Evolutionary conservation across 495 filamentous ascomycete genomes (phyloP).

Genomic region (Aspergillus biplanus): DNA sequence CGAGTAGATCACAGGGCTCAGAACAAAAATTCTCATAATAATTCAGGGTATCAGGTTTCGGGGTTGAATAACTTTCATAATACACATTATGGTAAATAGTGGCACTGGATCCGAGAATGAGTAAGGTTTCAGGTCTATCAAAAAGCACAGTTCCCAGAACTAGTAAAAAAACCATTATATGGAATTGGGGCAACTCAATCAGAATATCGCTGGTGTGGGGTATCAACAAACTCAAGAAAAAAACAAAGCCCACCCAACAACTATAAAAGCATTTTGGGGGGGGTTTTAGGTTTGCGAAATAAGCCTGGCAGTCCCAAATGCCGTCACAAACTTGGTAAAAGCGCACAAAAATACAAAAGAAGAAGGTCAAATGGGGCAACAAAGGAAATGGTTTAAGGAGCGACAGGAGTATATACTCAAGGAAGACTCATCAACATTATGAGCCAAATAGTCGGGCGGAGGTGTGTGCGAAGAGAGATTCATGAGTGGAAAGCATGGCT

Average conservation of each 20-base stretch:
- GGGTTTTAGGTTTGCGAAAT: not conserved
- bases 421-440: conserved; percentile 6
- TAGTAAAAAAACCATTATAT: conserved; percentile 19
- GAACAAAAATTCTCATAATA: not conserved
- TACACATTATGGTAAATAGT: conserved; percentile 23
- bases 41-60: not conserved
- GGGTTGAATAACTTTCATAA: conserved; percentile 3
- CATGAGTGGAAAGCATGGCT: not conserved
- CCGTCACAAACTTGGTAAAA: conserved; percentile 13
- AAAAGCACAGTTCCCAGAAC: conserved; percentile 17
- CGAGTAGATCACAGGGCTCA: not conserved
- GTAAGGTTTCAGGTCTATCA: conserved; percentile 26
- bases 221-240: conserved; percentile 45
- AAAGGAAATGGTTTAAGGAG: conserved; percentile 40
- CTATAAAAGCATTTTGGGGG: conserved; percentile 10
- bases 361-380: conserved; percentile 19
- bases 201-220: conserved; percentile 43
- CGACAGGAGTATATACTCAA: conserved; percentile 32
- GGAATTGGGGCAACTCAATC: conserved; percentile 27
- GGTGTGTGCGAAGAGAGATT: not conserved
- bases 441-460: not conserved
- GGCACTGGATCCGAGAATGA: conserved; percentile 26
- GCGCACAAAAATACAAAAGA: conserved; percentile 14
- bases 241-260: conserved; percentile 26
- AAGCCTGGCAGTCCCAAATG: conserved; percentile 19